These are phyloP conservation scores for Pouteria campechiana DNA, from an alignment of 179 eudicot species.

Conservation along the genomic window DNA sequence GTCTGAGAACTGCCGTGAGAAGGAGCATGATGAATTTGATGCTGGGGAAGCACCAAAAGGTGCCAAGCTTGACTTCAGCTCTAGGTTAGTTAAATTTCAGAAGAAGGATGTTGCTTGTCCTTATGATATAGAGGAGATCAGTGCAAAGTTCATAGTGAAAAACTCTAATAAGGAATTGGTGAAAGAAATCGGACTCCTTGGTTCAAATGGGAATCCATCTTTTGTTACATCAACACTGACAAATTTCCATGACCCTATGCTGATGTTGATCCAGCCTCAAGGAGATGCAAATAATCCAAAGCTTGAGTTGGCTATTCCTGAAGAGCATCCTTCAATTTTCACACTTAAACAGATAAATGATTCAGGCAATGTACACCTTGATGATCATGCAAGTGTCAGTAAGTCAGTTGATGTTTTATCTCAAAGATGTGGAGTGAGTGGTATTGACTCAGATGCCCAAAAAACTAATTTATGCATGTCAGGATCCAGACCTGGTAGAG, in stretches of 20 bases:
- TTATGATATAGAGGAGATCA: constrained; percentile 51
- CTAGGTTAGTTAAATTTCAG: constrained; percentile 13
- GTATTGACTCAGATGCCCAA: too few relatives aligned
- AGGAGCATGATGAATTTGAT: constrained; percentile 5
- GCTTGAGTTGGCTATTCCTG: constrained; percentile 5
- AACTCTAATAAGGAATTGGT: constrained; percentile 57
- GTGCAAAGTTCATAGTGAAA: constrained; percentile 47
- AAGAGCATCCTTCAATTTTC: constrained; percentile 9
- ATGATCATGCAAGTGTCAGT: too few relatives aligned
- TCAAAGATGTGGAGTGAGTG: too few relatives aligned
- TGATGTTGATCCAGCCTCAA: constrained; percentile 15
- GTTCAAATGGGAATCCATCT: constrained; percentile 42
- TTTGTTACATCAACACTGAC: constrained; percentile 33
- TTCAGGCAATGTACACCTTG: constrained; percentile 7
- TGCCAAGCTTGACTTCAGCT: constrained; percentile 16
- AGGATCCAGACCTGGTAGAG: too few relatives aligned
- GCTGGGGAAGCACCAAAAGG: constrained; percentile 16
- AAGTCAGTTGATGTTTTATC: too few relatives aligned
- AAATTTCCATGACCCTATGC: constrained; percentile 36
- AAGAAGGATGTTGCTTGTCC: constrained; percentile 41
- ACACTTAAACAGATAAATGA: constrained; percentile 6
- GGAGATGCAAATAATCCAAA: constrained; percentile 3
- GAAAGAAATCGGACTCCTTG: constrained; percentile 57
- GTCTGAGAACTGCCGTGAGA: constrained; percentile 14
- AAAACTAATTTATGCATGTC: too few relatives aligned